Conservation (phyloP, 2,329 filamentous ascomycete genomes). For the Penicillium thymicola region DNA sequence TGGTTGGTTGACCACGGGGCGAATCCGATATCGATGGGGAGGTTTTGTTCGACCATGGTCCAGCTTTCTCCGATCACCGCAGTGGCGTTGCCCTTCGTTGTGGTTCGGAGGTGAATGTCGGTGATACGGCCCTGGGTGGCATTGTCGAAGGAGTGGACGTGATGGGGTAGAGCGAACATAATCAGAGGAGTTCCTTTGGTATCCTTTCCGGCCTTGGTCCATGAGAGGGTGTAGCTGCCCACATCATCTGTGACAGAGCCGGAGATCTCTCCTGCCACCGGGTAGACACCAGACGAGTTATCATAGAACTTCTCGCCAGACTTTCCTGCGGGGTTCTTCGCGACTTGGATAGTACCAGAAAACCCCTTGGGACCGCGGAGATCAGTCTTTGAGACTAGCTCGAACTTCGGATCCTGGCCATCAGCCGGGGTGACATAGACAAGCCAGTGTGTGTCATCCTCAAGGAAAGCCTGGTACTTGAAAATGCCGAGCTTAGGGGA, state of each 20-base stretch:
- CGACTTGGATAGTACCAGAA: conserved; percentile 75
- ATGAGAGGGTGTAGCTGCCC: conserved; percentile 72
- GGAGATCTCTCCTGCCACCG: conserved; percentile 60
- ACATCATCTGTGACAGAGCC: conserved; percentile 55
- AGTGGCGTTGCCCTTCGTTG: conserved; percentile 78
- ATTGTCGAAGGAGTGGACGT: conserved; percentile 69
- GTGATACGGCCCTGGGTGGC: conserved; percentile 51
- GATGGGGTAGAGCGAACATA: conserved; percentile 88
- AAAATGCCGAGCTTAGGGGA: conserved; percentile 61
- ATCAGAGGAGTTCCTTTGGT: conserved; percentile 57
- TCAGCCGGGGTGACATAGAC: conserved; percentile 67
- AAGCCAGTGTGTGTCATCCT: conserved; percentile 73
- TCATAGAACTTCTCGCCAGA: conserved; percentile 70
- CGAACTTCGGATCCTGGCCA: conserved; percentile 63
- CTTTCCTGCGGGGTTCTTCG: conserved; percentile 64
- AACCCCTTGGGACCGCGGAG: conserved; percentile 67
- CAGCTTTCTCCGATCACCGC: conserved; percentile 70
- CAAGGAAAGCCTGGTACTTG: conserved; percentile 72
- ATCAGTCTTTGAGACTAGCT: conserved; percentile 62
- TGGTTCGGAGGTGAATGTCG: conserved; percentile 65
- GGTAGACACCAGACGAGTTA: conserved; percentile 70
- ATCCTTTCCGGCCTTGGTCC: conserved; percentile 65
- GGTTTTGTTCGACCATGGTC: conserved; percentile 70
- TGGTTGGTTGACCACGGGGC: conserved; percentile 66
- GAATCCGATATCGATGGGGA: conserved; percentile 74